Percentiles rank a stretch among this genome's conserved stretches.
phyloP scores from a whole-genome alignment of 2,329 filamentous ascomycete genomes.

The Ceratocystis eucalypticola region DNA sequence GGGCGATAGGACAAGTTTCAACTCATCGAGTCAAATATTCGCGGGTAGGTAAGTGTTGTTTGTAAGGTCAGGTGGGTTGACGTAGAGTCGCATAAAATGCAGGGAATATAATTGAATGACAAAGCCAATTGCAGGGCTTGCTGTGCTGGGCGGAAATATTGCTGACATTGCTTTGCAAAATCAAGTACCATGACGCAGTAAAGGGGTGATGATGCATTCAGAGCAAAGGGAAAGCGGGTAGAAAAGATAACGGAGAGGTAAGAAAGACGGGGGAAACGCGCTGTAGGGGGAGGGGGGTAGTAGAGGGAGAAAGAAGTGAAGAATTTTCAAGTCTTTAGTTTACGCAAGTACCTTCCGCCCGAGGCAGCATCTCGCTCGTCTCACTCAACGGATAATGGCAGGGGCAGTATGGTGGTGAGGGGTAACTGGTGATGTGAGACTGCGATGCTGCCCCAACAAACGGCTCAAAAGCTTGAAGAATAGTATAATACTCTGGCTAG shows the following conservation, averaged over 20 bases:
- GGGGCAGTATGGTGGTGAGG: background rate
- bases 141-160: background rate
- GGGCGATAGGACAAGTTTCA: background rate
- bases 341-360: background rate
- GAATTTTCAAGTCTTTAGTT: background rate
- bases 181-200: background rate
- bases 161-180: background rate
- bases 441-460: background rate
- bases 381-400: background rate
- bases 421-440: background rate
- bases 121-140: background rate
- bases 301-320: constrained; percentile 7
- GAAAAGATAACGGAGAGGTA: background rate
- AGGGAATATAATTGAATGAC: background rate
- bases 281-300: background rate
- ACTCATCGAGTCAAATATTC: background rate
- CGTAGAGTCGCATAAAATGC: background rate
- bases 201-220: background rate
- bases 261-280: background rate
- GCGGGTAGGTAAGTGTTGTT: background rate
- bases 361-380: background rate
- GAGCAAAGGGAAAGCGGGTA: background rate
- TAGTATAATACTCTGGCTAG: background rate
- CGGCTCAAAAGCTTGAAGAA: background rate
- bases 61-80: background rate